Conservation (phyloP, 495 filamentous ascomycete species). For the Parmelia sp. region DNA sequence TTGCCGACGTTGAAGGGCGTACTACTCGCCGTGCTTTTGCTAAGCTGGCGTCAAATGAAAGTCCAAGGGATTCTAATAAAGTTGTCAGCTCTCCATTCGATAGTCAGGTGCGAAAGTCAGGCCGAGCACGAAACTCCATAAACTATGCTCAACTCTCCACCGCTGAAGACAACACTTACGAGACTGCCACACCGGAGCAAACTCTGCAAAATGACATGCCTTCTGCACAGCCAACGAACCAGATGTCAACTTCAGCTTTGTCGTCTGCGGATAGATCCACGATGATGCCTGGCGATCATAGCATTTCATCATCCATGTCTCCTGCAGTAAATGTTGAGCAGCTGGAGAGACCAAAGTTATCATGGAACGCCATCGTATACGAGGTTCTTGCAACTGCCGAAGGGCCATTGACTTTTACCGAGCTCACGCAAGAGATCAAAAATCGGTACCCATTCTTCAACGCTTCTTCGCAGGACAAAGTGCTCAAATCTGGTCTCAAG, state of each 20-base stretch:
- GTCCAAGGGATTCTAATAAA: background rate
- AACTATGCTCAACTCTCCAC: background rate
- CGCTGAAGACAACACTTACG: background rate
- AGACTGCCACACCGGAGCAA: background rate
- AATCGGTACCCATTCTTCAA: background rate
- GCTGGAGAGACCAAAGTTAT: background rate
- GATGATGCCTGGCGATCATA: background rate
- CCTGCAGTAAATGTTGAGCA: background rate
- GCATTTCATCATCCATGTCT: background rate
- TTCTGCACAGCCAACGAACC: background rate
- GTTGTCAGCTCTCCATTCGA: background rate
- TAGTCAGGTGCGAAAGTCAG: background rate
- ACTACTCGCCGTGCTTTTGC: slow-evolving; percentile 1
- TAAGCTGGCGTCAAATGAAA: background rate
- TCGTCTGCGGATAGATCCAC: background rate
- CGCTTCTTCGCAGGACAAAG: background rate
- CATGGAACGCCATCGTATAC: background rate
- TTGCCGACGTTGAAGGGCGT: background rate
- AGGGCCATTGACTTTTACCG: background rate
- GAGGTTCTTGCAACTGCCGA: background rate
- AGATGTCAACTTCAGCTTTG: background rate
- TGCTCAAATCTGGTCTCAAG: background rate
- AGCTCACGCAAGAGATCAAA: background rate
- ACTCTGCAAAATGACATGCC: background rate
- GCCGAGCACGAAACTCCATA: background rate